Conservation (phyloP, 73 alveolate species). For the Paramecium octaurelia region DNA sequence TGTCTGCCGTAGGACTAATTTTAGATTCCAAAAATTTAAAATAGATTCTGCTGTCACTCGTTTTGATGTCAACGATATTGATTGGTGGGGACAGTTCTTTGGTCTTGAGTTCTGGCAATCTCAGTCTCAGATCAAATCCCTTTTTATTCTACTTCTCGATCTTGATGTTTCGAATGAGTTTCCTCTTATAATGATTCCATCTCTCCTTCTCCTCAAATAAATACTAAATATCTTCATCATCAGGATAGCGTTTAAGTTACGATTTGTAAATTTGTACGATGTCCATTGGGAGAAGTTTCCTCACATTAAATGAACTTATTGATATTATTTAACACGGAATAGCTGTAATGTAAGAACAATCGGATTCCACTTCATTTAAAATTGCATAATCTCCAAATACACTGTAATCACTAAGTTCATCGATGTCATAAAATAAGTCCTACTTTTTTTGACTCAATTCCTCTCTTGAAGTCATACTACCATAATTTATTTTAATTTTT, state of each 20-base stretch:
- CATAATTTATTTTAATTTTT: not conserved
- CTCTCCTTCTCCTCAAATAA: constrained; percentile 43
- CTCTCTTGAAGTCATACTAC: not conserved
- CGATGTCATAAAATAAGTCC: constrained; percentile 22
- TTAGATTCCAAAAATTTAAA: constrained; percentile 44
- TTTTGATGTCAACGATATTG: constrained; percentile 54
- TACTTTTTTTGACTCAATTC: not conserved
- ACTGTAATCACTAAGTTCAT: constrained; percentile 48
- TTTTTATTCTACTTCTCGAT: constrained; percentile 54
- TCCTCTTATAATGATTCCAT: constrained; percentile 50
- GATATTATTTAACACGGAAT: constrained; percentile 44
- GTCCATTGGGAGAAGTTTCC: constrained; percentile 43
- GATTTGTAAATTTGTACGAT: not conserved
- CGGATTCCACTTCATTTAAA: constrained; percentile 34
- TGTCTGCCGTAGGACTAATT: constrained; percentile 7
- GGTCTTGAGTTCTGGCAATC: constrained; percentile 35
- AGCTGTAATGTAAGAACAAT: constrained; percentile 42
- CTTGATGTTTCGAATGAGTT: not conserved
- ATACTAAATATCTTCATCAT: constrained; percentile 14
- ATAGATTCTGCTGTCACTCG: constrained; percentile 51
- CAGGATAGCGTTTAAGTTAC: constrained; percentile 52
- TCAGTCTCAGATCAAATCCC: constrained; percentile 55
- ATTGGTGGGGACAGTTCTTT: constrained; percentile 34
- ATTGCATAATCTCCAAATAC: constrained; percentile 58
- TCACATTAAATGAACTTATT: constrained; percentile 45